Evolutionary conservation across 2,329 filamentous ascomycete species (phyloP).

Genomic region (Stachybotrys elegans): DNA sequence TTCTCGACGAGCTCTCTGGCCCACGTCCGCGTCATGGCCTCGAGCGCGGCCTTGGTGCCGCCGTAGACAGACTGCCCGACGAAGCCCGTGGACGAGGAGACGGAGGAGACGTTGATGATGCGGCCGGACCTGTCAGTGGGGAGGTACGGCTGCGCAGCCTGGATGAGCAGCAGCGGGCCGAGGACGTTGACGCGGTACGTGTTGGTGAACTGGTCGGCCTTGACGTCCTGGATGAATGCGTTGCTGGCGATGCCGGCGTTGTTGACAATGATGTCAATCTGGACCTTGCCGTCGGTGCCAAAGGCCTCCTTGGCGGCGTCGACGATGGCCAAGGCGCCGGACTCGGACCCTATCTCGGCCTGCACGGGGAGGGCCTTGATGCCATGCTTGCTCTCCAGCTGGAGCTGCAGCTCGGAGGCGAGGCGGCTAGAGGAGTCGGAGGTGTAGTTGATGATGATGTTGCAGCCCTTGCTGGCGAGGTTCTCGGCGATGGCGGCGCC

Average conservation of each 20-base stretch:
- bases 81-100: conserved; percentile 40
- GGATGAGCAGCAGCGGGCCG: conserved; percentile 68
- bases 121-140: conserved; percentile 61
- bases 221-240: conserved; percentile 53
- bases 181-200: conserved; percentile 70
- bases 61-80: conserved; percentile 44
- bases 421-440: conserved; percentile 39
- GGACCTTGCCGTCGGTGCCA: conserved; percentile 29
- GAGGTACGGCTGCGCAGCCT: conserved; percentile 63
- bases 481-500: conserved; percentile 49
- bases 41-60: conserved; percentile 45
- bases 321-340: conserved; percentile 8
- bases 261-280: conserved; percentile 76
- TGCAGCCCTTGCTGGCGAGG: conserved; percentile 52
- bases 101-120: conserved; percentile 43
- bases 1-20: conserved; percentile 43
- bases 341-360: conserved; percentile 2
- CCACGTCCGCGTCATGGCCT: conserved; percentile 49
- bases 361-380: conserved; percentile 3
- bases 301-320: conserved; percentile 8
- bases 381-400: conserved; percentile 2
- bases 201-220: conserved; percentile 56
- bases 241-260: conserved; percentile 68
- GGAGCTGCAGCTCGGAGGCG: neutral
- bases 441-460: conserved; percentile 51